Evolutionary conservation across 129 eudicot species (phyloP).

Genomic region (Saussurea involucrata): DNA sequence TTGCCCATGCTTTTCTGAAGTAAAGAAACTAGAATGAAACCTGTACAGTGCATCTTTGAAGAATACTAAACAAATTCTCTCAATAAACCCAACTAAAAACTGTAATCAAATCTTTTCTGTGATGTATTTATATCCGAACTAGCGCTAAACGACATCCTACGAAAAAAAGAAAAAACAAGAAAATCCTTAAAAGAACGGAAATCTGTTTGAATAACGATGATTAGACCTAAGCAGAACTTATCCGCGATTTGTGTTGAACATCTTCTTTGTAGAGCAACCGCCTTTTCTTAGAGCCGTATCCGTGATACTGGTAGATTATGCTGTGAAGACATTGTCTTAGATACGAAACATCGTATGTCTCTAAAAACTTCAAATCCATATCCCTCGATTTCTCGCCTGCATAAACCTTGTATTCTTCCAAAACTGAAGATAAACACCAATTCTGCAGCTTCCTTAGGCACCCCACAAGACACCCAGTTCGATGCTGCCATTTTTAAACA

Average conservation of each 20-base stretch:
- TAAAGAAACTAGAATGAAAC: neutral
- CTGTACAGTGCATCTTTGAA: slow-evolving; percentile 3
- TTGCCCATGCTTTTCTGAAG: neutral
- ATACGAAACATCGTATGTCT: slow-evolving; percentile 38
- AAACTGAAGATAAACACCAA: slow-evolving; percentile 59
- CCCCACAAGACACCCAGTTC: slow-evolving; percentile 67
- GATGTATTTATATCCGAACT: slow-evolving; percentile 19
- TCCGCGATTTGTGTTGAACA: slow-evolving; percentile 37
- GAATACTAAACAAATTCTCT: slow-evolving; percentile 20
- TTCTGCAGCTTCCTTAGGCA: slow-evolving; percentile 63
- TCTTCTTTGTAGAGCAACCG: slow-evolving; percentile 56
- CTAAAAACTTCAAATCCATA: slow-evolving; percentile 45
- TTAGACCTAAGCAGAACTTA: slow-evolving; percentile 25
- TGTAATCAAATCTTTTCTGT: neutral
- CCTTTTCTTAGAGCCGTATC: slow-evolving; percentile 53
- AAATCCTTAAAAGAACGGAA: slow-evolving; percentile 1
- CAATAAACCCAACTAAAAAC: slow-evolving; percentile 16
- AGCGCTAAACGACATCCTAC: slow-evolving; percentile 22
- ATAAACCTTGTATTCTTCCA: slow-evolving; percentile 59
- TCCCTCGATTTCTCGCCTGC: slow-evolving; percentile 53
- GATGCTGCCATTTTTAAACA: slow-evolving; percentile 43
- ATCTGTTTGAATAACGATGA: neutral
- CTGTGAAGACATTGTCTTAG: slow-evolving; percentile 57
- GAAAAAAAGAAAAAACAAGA: neutral
- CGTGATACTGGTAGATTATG: slow-evolving; percentile 58